phyloP scores from a whole-genome alignment of 2,329 filamentous ascomycete species.

The Trichoderma hamatum region DNA sequence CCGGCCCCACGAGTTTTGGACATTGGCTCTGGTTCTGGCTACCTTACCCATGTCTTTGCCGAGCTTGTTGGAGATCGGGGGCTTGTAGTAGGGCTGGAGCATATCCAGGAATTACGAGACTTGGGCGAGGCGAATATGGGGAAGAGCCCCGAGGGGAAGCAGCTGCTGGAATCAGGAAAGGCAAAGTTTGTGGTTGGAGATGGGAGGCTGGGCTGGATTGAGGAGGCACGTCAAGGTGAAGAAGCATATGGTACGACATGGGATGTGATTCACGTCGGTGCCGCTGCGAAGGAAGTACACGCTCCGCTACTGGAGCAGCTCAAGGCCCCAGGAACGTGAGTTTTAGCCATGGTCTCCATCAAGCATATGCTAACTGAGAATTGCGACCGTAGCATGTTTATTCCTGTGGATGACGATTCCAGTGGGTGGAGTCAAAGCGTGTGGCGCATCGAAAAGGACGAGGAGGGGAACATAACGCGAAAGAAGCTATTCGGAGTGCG shows the following conservation, averaged over 20 bases:
- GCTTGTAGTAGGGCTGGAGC: constrained; percentile 72
- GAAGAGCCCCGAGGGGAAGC: constrained; percentile 61
- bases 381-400: constrained; percentile 62
- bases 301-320: constrained; percentile 75
- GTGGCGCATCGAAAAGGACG: constrained; percentile 74
- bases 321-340: constrained; percentile 69
- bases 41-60: constrained; percentile 85
- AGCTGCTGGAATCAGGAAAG: constrained; percentile 63
- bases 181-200: constrained; percentile 78
- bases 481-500: constrained; percentile 69
- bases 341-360: constrained; percentile 8
- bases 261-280: constrained; percentile 95
- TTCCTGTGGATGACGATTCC: constrained; percentile 67
- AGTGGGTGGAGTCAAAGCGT: constrained; percentile 62
- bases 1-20: constrained; percentile 64
- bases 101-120: constrained; percentile 66
- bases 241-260: constrained; percentile 62
- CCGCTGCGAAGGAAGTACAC: constrained; percentile 76
- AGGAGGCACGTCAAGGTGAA: constrained; percentile 49
- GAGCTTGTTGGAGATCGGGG: constrained; percentile 64
- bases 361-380: neutral
- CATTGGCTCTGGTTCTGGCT: constrained; percentile 76
- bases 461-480: constrained; percentile 61
- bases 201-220: constrained; percentile 64
- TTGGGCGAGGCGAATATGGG: constrained; percentile 67